Base-by-base conservation (phyloP, 768 basidiomycete species). In the Cystofilobasidium ferigula region DNA sequence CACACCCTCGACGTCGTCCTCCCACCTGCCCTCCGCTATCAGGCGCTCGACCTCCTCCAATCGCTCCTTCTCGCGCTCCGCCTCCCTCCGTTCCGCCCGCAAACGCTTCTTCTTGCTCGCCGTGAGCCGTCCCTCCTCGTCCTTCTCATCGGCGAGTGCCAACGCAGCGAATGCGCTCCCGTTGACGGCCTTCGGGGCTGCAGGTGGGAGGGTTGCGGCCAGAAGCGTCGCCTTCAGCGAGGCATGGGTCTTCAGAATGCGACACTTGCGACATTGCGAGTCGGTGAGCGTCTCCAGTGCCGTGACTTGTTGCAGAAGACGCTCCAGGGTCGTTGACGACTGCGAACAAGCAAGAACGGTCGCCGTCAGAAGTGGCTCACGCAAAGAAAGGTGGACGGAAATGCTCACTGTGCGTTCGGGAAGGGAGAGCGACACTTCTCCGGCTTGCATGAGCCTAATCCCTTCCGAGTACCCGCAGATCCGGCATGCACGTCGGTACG, bases 251-350 rank as follows among this genome's bases (percentile, higher is more conserved):
- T 86, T 85, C 7, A 84, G 78, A 68, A 98, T 78, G 1, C 91
- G 89, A 73, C 95, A 99, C 68, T 86, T 85, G 26, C 92, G 85
- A 76, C 95, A 99, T 32, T 90, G 84, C 71, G 91, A 94, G 72
- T 93, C 92, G n/a, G 82, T 83, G 54, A 99, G 80, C 40, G 88
- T 76, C 74, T 99, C 95, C 35, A 94, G 80, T 14, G 85, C 82
- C 34, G 91, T 94, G 75, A 93, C 95, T 51, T 94, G 88, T 65
- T 83, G 82, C 14, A 98, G 82, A 7, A 48, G 45, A 20, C 45
- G 45, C 24, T 48, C 43, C 13, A 67, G 59, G 10, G 65, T 26
- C 12, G 58, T 53, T 53, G 57, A 9, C 36, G 58, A 51, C 59
- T n/a, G 48, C 2, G n/a, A 30, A 51, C n/a, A 6, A 8, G 16